These are phyloP conservation scores for Pythium dissotocum DNA, from an alignment of 352 stramenopile genomes.

Conservation along the genomic window DNA sequence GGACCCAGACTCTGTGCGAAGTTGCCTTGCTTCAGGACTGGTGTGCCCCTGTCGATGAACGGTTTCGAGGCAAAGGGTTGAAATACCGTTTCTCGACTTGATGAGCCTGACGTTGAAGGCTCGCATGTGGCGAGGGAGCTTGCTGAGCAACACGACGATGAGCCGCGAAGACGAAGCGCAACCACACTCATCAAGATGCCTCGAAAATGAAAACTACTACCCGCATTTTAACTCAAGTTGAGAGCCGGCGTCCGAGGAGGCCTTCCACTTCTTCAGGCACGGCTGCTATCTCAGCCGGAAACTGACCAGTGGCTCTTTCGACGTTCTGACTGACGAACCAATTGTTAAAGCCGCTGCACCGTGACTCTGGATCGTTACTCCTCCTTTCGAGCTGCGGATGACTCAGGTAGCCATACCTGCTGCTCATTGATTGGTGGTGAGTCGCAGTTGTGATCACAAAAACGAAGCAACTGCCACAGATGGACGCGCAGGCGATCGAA, in stretches of 20 bases:
- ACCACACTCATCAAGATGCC: neutral
- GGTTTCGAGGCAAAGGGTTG: neutral
- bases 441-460: neutral
- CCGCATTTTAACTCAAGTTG: too few relatives aligned
- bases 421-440: neutral
- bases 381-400: neutral
- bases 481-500: neutral
- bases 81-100: too few relatives aligned
- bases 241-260: too few relatives aligned
- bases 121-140: neutral
- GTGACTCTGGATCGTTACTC: neutral
- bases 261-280: too few relatives aligned
- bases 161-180: neutral
- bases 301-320: too few relatives aligned
- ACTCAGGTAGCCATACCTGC: too few relatives aligned
- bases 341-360: neutral
- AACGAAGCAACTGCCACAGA: neutral
- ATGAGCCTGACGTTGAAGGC: too few relatives aligned
- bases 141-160: neutral
- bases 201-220: too few relatives aligned
- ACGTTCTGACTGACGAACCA: neutral
- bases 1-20: too few relatives aligned
- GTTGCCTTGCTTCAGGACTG: too few relatives aligned
- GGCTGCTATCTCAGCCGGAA: too few relatives aligned
- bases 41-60: neutral